Evolutionary conservation across 169 alveolate species (phyloP), one percentile per base, ranked within the genome.

Genomic region (Plasmodium yoelii): DNA sequence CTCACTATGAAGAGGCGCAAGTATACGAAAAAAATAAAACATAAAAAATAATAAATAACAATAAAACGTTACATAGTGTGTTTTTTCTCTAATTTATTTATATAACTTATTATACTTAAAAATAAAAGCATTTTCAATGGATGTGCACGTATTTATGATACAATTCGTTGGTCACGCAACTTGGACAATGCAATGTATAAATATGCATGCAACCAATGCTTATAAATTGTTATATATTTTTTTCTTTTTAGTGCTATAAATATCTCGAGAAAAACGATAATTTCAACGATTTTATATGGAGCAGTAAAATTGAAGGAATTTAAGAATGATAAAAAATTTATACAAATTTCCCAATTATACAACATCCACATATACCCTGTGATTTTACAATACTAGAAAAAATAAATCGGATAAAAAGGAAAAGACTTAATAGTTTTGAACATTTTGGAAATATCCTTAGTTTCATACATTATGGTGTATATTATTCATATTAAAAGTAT

Each of bases 231-330:
- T 34, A 2, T 5, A 34, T 34, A 34, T 77, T 77, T 77, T 64
- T 63, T 53, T 57, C 15, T 77, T 28, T 56, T 26, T 42, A 84
- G 86, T 84, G 91, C 67, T 84, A 84, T 39, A 84, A 67, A 64
- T n/a, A 56, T 44, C 86, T 84, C 13, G 73, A 84, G 47, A 60
- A 44, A 47, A 24, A 84, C 15, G 91, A 84, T 51, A 47, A 84
- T 60, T 84, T 84, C 53, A 68, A 68, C 42, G 74, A 84, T 56
- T 19, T 5, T 46, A 65, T 84, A 53, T 84, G 91, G 91, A 84
- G 39, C 68, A 10, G 26, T 46, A 67, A 12, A 80, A 80, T 80
- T 59, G 82, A 80, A 70, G 56, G 60, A 9, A 19, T 49, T 51
- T 28, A 44, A 61, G 26, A n/a, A 51, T 60, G 60, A 49, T 15